Percentiles rank a stretch among this genome's conserved stretches.
Evolutionary conservation across 805 yeast species (phyloP).

Genomic region (Dipodascopsis uninucleata): DNA sequence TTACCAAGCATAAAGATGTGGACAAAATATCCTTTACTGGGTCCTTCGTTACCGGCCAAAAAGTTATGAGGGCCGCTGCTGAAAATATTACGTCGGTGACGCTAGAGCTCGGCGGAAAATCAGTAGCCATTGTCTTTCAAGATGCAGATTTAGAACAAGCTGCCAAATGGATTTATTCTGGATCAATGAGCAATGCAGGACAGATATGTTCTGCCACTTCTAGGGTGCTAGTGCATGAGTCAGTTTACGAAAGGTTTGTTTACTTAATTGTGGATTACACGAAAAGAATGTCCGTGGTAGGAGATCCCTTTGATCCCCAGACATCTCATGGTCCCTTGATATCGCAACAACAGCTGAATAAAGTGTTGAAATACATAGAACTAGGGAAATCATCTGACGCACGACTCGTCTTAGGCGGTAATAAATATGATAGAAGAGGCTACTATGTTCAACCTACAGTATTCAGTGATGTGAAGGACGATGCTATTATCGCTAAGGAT

Average conservation of each 20-base stretch:
- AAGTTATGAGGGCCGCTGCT: slow-evolving; percentile 74
- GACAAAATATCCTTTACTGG: slow-evolving; percentile 90
- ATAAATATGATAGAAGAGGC: slow-evolving; percentile 28
- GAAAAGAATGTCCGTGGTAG: slow-evolving; percentile 52
- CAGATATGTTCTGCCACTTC: slow-evolving; percentile 96
- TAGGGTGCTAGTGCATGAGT: slow-evolving; percentile 81
- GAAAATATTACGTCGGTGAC: slow-evolving; percentile 73
- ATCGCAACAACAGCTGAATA: slow-evolving; percentile 68
- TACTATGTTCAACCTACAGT: slow-evolving; percentile 72
- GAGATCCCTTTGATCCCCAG: slow-evolving; percentile 73
- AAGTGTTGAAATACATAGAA: slow-evolving; percentile 69
- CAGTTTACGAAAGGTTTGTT: slow-evolving; percentile 70
- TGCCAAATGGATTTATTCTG: slow-evolving; percentile 65
- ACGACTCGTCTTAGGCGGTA: slow-evolving; percentile 74
- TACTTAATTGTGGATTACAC: slow-evolving; percentile 52
- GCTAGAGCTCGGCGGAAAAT: slow-evolving; percentile 93
- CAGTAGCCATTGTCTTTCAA: slow-evolving; percentile 81
- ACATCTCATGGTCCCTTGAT: slow-evolving; percentile 89
- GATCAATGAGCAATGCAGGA: slow-evolving; percentile 90
- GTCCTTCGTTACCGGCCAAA: slow-evolving; percentile 82
- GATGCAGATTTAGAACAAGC: slow-evolving; percentile 81
- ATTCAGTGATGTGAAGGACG: slow-evolving; percentile 63
- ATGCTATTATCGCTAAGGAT: slow-evolving; percentile 65
- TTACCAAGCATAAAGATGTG: slow-evolving; percentile 61
- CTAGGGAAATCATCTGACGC: slow-evolving; percentile 83